Base-by-base conservation (phyloP, 495 filamentous ascomycete species). In the Neurospora sp. region DNA sequence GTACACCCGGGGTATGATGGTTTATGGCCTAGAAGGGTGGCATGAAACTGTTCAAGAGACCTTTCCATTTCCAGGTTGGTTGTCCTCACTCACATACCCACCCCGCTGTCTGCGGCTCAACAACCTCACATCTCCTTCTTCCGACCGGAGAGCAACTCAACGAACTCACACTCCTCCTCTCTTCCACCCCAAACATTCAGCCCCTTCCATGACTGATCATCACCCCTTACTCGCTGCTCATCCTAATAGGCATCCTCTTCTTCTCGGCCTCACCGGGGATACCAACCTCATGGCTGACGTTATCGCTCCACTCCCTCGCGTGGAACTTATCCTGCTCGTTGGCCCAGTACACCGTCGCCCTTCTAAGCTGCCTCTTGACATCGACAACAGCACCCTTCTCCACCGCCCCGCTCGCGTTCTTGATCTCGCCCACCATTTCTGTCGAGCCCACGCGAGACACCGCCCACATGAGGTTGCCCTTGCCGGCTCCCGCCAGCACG, bases 251-350 rank as follows among this genome's bases (percentile, higher is more conserved):
- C 54, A 66, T 27, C 54, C 54, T 66, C 16, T 41, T 70, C 73
- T 72, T 70, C 11, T 41, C 80, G 88, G 75, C 73, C 82, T 80
- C 73, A 85, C 85, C 40, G 35, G 78, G 78, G 69, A 80, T 41
- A 10, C 78, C 78, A 20, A 79, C 14, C 2, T 77, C 74, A 78
- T 97, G 94, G 31, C 83, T 79, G 70, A 96, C 92, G n/a, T 85
- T 87, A 4, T 84, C 80, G 20, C 91, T 85, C 94, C 94, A 97
- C 9, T 79, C 75, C 76, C 84, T 77, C 27, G 93, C 94, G 81
- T 84, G 91, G 71, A 88, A 85, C 37, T 87, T 86, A 82, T 95
- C 90, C 71, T 87, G 79, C 39, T 90, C 75, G 82, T 95, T 85
- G 8, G 82, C 84, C 94, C 94, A 97, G 79, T 88, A 88, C 38